phyloP scores from a whole-genome alignment of 176 grass and related monocot genomes.

The Avena eriantha region DNA sequence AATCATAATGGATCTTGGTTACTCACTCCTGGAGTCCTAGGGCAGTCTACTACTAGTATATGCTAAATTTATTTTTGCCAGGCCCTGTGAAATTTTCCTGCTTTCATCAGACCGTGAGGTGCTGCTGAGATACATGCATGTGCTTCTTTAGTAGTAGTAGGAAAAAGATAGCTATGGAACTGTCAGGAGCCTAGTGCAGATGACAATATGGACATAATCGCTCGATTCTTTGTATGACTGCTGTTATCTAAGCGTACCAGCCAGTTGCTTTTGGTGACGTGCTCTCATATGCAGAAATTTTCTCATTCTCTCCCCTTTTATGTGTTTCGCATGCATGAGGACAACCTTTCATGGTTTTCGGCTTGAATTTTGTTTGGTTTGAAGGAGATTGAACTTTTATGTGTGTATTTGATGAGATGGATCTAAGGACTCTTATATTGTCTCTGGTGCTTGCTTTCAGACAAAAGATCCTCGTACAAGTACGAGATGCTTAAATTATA shows the following conservation, averaged over 20 bases:
- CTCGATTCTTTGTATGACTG: not conserved
- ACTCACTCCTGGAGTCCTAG: not conserved
- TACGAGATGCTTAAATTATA: slow-evolving; percentile 44
- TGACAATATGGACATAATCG: not conserved
- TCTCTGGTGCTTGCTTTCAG: slow-evolving; percentile 33
- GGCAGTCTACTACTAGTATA: not conserved
- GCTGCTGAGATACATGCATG: not conserved
- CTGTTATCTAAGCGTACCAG: not conserved
- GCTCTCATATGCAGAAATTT: not conserved
- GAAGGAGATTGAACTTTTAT: not conserved
- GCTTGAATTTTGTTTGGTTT: slow-evolving; percentile 12
- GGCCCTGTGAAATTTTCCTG: slow-evolving; percentile 1
- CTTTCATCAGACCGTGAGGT: not conserved
- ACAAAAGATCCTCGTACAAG: slow-evolving; percentile 32
- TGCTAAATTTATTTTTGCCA: not conserved
- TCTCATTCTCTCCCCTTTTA: not conserved
- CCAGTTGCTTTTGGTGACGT: not conserved
- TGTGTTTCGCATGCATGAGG: not conserved
- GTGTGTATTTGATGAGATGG: slow-evolving; percentile 19
- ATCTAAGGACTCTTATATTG: slow-evolving; percentile 25
- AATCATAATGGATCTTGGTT: not conserved
- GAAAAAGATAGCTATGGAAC: slow-evolving; percentile 4
- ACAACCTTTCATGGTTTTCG: slow-evolving; percentile 5
- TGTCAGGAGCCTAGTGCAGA: not conserved
- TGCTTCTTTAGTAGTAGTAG: not conserved